Evolutionary conservation across 495 filamentous ascomycete species (phyloP).

Genomic region (Clohesyomyces aquaticus): DNA sequence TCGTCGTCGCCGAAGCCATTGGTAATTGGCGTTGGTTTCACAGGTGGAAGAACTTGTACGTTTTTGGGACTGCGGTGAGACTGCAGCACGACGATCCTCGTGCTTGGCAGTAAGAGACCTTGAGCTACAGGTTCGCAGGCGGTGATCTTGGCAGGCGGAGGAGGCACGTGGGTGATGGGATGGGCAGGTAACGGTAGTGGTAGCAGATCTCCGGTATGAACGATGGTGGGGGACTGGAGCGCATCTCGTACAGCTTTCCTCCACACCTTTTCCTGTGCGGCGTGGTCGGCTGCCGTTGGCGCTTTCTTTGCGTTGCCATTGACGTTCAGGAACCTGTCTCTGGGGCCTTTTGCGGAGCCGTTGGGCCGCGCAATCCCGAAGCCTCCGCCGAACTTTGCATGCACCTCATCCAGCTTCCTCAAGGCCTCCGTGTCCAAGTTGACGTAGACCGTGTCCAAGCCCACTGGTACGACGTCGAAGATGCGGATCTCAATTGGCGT

Average conservation of each 20-base stretch:
- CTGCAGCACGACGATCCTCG: conserved; percentile 68
- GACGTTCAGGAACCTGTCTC: conserved; percentile 29
- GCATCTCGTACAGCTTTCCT: conserved; percentile 79
- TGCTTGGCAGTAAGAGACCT: conserved; percentile 71
- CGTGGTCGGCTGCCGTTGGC: conserved; percentile 41
- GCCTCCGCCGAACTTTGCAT: conserved; percentile 65
- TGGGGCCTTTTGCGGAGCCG: conserved; percentile 46
- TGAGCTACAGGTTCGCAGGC: conserved; percentile 80
- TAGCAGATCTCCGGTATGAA: conserved; percentile 83
- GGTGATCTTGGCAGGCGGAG: conserved; percentile 70
- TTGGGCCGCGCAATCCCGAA: conserved; percentile 52
- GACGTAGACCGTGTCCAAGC: conserved; percentile 82
- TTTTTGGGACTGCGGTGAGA: conserved; percentile 53
- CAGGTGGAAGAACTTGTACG: conserved; percentile 48
- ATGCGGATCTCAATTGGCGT: conserved; percentile 73
- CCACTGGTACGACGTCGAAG: conserved; percentile 76
- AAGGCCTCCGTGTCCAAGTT: conserved; percentile 78
- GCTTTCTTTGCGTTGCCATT: conserved; percentile 26
- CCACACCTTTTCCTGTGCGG: conserved; percentile 61
- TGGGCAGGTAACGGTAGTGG: conserved; percentile 83
- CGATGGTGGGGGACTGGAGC: conserved; percentile 67
- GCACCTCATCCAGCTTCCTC: conserved; percentile 63
- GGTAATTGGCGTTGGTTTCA: conserved; percentile 50
- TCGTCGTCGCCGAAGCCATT: conserved; percentile 68
- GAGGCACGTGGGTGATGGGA: conserved; percentile 81